phyloP scores from a whole-genome alignment of 1,284 basidiomycete species.

The Microbotryomycetes sp. region DNA sequence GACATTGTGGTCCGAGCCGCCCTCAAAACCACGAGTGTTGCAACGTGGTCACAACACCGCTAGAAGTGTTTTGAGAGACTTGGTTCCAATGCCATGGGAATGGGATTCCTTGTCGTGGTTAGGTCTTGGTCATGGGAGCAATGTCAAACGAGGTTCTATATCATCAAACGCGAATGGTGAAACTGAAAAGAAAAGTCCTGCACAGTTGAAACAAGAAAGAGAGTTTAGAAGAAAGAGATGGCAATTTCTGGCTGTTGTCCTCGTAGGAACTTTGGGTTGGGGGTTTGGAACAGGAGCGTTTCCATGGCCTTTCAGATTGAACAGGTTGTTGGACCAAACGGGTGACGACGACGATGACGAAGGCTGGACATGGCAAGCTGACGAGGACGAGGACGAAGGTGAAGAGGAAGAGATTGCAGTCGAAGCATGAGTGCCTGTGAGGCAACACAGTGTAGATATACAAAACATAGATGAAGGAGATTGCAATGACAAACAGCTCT shows the following conservation, averaged over 20 bases:
- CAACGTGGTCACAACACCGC: not conserved
- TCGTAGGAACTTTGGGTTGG: conserved; percentile 21
- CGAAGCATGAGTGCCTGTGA: not conserved
- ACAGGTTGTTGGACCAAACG: conserved; percentile 1
- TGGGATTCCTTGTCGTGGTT: conserved; percentile 1
- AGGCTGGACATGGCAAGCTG: not conserved
- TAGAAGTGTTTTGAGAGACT: not conserved
- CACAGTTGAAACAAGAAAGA: not conserved
- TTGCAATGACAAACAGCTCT: too few relatives aligned
- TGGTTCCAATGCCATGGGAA: conserved; percentile 1
- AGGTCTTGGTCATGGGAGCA: not conserved
- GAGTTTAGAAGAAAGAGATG: conserved; percentile 17
- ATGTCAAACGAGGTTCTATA: not conserved
- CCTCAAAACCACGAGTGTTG: not conserved
- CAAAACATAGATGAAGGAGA: too few relatives aligned
- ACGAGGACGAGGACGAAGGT: conserved; percentile 11
- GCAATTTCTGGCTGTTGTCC: conserved; percentile 14
- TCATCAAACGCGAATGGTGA: not conserved
- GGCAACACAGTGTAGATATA: too few relatives aligned
- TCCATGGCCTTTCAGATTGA: conserved; percentile 15
- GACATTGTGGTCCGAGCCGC: conserved; percentile 17
- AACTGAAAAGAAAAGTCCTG: not conserved
- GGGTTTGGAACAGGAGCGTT: conserved; percentile 25
- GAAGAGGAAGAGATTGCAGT: conserved; percentile 5
- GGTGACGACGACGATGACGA: not conserved